Percentiles rank a stretch among this genome's conserved stretches.
These are phyloP conservation scores for Sporothrix euskadiensis DNA, from an alignment of 2,329 filamentous ascomycete species.

Conservation along the genomic window DNA sequence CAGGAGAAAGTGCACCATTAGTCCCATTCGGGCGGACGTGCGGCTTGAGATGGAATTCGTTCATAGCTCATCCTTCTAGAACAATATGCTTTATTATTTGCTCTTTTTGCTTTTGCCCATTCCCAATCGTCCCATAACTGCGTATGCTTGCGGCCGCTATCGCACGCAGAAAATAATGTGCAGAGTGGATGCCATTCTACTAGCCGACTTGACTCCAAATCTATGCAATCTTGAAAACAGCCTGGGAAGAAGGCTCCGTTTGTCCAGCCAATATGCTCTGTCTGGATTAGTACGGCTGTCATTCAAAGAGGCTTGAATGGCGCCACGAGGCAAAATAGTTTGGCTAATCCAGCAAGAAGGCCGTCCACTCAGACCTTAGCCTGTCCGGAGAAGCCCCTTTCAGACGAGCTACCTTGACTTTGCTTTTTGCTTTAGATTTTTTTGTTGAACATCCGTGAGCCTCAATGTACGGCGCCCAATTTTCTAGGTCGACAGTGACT, in stretches of 20 bases:
- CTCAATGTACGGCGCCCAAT: neutral
- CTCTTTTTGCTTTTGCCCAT: neutral
- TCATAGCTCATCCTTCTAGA: slow-evolving; percentile 1
- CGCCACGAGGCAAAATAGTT: slow-evolving; percentile 1
- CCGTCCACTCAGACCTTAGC: neutral
- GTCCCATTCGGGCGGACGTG: slow-evolving; percentile 16
- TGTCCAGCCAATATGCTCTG: slow-evolving; percentile 6
- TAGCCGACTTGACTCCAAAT: neutral
- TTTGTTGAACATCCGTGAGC: neutral
- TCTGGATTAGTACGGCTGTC: neutral
- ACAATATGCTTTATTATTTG: neutral
- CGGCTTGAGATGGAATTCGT: slow-evolving; percentile 2
- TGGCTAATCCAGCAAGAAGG: neutral
- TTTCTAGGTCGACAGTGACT: neutral
- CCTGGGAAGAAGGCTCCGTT: neutral
- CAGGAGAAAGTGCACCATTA: neutral
- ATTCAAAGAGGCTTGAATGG: neutral
- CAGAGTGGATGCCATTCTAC: neutral
- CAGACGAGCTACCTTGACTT: neutral
- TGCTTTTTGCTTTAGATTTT: too few species aligned
- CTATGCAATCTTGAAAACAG: neutral
- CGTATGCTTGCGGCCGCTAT: neutral
- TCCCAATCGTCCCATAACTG: neutral
- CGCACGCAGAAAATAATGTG: neutral
- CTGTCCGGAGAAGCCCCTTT: neutral